phyloP scores from a whole-genome alignment of 352 stramenopile species.

The Aphanomyces stellatus region DNA sequence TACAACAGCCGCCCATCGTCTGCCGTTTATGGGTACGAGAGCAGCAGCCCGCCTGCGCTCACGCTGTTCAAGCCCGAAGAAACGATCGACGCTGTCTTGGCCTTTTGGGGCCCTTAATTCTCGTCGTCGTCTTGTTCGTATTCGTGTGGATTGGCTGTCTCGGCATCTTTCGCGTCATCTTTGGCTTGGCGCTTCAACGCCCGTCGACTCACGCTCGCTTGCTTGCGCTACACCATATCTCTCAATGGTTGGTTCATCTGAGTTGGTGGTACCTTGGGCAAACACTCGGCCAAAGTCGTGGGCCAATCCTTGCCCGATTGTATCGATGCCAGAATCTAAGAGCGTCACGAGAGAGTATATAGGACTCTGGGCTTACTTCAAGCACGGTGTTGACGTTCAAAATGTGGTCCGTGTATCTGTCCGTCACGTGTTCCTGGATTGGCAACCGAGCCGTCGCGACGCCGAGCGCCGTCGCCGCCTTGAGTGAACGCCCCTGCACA shows the following conservation, averaged over 20 bases:
- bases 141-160: neutral
- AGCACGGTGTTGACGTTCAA: slow-evolving; percentile 75
- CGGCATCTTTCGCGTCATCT: neutral
- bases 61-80: slow-evolving; percentile 56
- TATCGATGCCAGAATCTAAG: slow-evolving; percentile 2
- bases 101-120: slow-evolving; percentile 50
- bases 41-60: slow-evolving; percentile 25
- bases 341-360: too few species aligned
- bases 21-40: slow-evolving; percentile 58
- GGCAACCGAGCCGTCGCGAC: slow-evolving; percentile 52
- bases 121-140: neutral
- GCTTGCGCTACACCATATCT: slow-evolving; percentile 1
- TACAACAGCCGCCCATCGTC: slow-evolving; percentile 81
- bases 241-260: neutral
- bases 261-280: slow-evolving; percentile 7
- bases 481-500: slow-evolving; percentile 40
- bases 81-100: slow-evolving; percentile 50
- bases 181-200: slow-evolving; percentile 4
- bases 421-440: slow-evolving; percentile 60
- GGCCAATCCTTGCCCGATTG: neutral
- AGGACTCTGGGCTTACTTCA: slow-evolving; percentile 21
- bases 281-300: neutral
- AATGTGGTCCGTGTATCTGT: slow-evolving; percentile 58
- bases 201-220: slow-evolving; percentile 6
- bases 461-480: slow-evolving; percentile 35